These are phyloP conservation scores for Chlamydomonas sp. DNA, from an alignment of 139 green algal genomes.

Conservation along the genomic window DNA sequence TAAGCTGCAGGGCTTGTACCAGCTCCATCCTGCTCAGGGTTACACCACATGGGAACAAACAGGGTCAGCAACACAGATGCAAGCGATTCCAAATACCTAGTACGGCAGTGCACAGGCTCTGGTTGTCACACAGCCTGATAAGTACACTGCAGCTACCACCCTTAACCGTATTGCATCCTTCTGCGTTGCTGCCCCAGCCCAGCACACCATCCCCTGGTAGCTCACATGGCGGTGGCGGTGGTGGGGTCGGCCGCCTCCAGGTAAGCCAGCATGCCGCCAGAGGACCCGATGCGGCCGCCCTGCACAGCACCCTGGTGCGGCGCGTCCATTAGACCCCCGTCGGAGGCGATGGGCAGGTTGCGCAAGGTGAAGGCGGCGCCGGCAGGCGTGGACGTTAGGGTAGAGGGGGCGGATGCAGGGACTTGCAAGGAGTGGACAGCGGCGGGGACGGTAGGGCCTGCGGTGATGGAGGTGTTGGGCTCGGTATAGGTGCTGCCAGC, in stretches of 20 bases:
- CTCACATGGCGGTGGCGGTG: conserved; percentile 17
- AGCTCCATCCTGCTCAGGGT: conserved; percentile 8
- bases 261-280: conserved; percentile 30
- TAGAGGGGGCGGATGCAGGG: neutral
- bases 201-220: too few species aligned
- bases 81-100: too few species aligned
- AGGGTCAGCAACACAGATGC: too few species aligned
- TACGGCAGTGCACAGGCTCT: too few species aligned
- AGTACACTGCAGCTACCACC: too few species aligned
- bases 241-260: conserved; percentile 33
- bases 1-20: conserved; percentile 32
- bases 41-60: too few species aligned
- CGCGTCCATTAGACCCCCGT: conserved; percentile 22
- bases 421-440: neutral
- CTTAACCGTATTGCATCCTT: too few species aligned
- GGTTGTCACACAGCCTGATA: too few species aligned
- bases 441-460: neutral
- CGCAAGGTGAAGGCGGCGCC: conserved; percentile 1
- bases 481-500: too few species aligned
- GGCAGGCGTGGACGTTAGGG: neutral
- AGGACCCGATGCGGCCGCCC: conserved; percentile 17
- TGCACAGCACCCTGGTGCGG: conserved; percentile 14
- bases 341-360: conserved; percentile 36
- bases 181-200: too few species aligned
- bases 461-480: conserved; percentile 13